A percentile compares a stretch with the other conserved stretches of the same genome.
These are phyloP conservation scores for Crithidia thermophila DNA, from an alignment of 208 protist genomes.

Conservation along the genomic window DNA sequence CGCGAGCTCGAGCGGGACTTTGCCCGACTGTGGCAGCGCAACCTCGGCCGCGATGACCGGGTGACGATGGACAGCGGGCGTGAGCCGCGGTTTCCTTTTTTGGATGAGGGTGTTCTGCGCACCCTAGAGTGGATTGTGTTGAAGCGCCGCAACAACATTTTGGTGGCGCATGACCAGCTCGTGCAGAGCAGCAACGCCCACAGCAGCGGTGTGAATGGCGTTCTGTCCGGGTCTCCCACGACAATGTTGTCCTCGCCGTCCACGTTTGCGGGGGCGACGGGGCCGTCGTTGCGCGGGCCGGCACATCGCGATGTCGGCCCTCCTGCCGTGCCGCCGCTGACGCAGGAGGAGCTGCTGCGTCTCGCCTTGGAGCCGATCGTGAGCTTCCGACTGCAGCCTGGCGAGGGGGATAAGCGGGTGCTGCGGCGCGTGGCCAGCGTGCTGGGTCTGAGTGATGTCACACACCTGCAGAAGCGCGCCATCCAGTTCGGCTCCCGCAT, in stretches of 20 bases:
- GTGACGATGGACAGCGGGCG: conserved; percentile 91
- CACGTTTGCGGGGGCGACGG: no score
- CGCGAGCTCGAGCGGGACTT: conserved; percentile 92
- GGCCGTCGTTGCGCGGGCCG: no score
- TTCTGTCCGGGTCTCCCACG: no score
- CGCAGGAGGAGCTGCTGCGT: conserved; percentile 41
- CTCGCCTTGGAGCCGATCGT: conserved; percentile 60
- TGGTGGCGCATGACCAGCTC: conserved; percentile 2
- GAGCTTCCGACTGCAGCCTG: conserved; percentile 63
- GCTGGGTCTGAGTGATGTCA: conserved; percentile 82
- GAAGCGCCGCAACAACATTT: conserved; percentile 41
- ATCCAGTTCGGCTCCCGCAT: conserved; percentile 98
- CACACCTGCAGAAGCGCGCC: conserved; percentile 94
- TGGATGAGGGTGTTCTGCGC: conserved; percentile 92
- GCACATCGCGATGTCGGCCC: neutral
- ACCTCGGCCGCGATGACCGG: conserved; percentile 96
- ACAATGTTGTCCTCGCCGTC: no score
- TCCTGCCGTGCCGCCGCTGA: neutral
- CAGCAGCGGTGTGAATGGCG: no score
- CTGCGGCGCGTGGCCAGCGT: conserved; percentile 76
- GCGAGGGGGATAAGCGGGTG: conserved; percentile 94
- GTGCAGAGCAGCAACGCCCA: conserved; percentile 4
- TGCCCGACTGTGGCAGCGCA: conserved; percentile 92
- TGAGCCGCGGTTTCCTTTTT: conserved; percentile 93
- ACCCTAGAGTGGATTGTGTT: conserved; percentile 73